Evolutionary conservation across 2,329 filamentous ascomycete species (phyloP).

Genomic region (Microsporum canis): DNA sequence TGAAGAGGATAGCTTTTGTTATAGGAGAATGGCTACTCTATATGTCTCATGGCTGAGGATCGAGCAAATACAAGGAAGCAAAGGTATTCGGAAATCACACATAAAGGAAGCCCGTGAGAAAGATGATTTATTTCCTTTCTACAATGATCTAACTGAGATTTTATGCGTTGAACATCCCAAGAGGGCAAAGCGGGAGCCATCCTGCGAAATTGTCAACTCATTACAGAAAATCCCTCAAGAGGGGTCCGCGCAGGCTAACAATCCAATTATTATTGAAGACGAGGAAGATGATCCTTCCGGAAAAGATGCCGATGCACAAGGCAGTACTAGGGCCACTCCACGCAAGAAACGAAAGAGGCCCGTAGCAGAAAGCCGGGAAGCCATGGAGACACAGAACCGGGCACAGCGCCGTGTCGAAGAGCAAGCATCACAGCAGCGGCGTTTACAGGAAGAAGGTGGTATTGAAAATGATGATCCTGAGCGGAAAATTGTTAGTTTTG

Average conservation of each 20-base stretch:
- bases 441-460: conserved; percentile 25
- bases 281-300: background rate
- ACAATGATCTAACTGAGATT: conserved; percentile 20
- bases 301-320: background rate
- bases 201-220: background rate
- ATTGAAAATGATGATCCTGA: conserved; percentile 32
- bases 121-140: conserved; percentile 22
- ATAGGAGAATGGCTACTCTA: conserved; percentile 20
- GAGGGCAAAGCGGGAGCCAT: background rate
- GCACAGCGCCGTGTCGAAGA: conserved; percentile 45
- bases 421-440: conserved; percentile 41
- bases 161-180: conserved; percentile 8
- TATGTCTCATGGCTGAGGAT: conserved; percentile 27
- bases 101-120: conserved; percentile 19
- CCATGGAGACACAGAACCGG: conserved; percentile 44
- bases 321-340: conserved; percentile 17
- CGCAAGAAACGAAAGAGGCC: conserved; percentile 39
- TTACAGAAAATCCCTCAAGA: background rate
- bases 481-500: conserved; percentile 36
- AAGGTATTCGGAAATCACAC: conserved; percentile 16
- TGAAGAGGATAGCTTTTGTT: conserved; percentile 10
- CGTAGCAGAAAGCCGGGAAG: conserved; percentile 39
- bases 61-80: conserved; percentile 10
- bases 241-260: background rate
- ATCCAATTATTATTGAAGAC: background rate